Evolutionary conservation across 441 rosid genomes (phyloP).

Genomic region (Gossypium schwendimanii): DNA sequence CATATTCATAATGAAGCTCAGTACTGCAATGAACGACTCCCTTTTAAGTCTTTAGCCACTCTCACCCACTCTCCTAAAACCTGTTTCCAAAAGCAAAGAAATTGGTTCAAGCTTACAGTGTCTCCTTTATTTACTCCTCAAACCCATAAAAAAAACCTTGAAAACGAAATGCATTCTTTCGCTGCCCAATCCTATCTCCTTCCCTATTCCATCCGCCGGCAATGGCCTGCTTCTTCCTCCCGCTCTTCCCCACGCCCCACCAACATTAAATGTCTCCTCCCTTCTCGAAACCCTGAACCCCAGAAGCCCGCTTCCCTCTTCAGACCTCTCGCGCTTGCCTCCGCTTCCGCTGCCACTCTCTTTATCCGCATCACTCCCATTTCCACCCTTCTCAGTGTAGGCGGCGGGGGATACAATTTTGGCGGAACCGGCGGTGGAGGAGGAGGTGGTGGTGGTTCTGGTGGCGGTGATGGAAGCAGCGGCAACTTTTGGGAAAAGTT

Average conservation of each 20-base stretch:
- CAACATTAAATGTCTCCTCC: conserved; percentile 37
- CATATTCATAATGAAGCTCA: background rate
- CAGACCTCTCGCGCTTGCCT: conserved; percentile 37
- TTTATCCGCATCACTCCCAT: conserved; percentile 31
- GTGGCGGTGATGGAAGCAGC: conserved; percentile 29
- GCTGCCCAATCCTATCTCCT: conserved; percentile 32
- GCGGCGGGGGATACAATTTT: conserved; percentile 1
- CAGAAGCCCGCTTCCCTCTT: conserved; percentile 17
- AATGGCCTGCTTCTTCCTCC: conserved; percentile 15
- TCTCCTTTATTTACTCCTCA: background rate
- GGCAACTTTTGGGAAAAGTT: conserved; percentile 45
- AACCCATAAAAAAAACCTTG: background rate
- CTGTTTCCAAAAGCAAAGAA: background rate
- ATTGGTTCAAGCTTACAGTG: background rate
- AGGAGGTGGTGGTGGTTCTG: conserved; percentile 25
- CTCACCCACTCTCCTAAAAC: background rate
- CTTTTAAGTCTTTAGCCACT: background rate
- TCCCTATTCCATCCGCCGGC: conserved; percentile 27
- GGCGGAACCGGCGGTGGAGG: conserved; percentile 24
- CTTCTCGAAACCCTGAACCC: conserved; percentile 38
- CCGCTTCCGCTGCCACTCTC: conserved; percentile 40
- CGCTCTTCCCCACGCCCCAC: conserved; percentile 24
- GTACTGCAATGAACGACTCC: background rate
- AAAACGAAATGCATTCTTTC: conserved; percentile 19
- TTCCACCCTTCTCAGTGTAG: conserved; percentile 2